Evolutionary conservation across 2,329 filamentous ascomycete species (phyloP).

Genomic region (Phoma sp.): DNA sequence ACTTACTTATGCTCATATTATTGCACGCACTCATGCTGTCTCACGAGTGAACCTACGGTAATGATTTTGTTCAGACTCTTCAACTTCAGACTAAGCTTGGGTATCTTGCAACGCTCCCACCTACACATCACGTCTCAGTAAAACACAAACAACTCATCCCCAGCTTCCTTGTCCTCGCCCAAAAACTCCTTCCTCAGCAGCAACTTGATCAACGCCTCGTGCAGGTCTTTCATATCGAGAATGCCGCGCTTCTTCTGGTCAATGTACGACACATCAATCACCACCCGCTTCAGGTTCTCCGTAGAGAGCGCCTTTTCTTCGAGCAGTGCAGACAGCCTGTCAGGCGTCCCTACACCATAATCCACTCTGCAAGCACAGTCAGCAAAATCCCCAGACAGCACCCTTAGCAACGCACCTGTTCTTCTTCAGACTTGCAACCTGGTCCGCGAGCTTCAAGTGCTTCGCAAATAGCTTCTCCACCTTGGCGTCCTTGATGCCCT

Average conservation of each 20-base stretch:
- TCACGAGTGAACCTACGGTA: too few species aligned
- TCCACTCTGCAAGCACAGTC: constrained; percentile 66
- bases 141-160: constrained; percentile 41
- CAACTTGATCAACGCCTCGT: constrained; percentile 78
- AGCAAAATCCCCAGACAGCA: neutral
- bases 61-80: too few species aligned
- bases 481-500: constrained; percentile 67
- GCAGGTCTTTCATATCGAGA: constrained; percentile 93
- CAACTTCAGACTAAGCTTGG: constrained; percentile 4
- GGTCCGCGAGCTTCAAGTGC: constrained; percentile 93
- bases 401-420: constrained; percentile 52
- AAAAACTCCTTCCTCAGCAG: constrained; percentile 73
- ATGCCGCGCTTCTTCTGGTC: constrained; percentile 94
- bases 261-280: constrained; percentile 90
- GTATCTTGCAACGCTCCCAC: constrained; percentile 13
- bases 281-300: constrained; percentile 74
- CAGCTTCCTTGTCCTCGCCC: constrained; percentile 36
- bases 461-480: constrained; percentile 97
- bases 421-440: constrained; percentile 75
- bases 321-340: constrained; percentile 79
- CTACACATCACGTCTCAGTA: constrained; percentile 28
- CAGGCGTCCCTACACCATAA: constrained; percentile 89
- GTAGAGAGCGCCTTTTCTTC: constrained; percentile 79
- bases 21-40: too few species aligned
- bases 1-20: too few species aligned